Base-by-base conservation (phyloP, 2,329 filamentous ascomycete species). In the Trichoderma pleuroti region DNA sequence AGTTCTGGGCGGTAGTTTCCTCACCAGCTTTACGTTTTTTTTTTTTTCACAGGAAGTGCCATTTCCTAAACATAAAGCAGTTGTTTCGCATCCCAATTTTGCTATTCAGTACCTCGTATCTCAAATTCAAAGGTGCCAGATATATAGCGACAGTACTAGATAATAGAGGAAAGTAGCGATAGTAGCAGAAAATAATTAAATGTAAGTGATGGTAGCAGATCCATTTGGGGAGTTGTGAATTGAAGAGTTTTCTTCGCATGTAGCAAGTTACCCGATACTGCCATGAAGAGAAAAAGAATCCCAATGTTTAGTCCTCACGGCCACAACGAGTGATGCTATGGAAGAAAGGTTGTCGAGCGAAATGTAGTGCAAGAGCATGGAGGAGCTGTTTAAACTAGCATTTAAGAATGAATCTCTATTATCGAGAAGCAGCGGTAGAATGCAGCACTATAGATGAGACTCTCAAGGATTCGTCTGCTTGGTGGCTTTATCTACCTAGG, bases 81-180 rank as follows among this genome's bases (percentile, higher is more conserved):
- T 16, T 18, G 4, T 2, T 10, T 0, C 18, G 0, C 1, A 4
- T 42, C 16, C 8, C 0, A 42, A n/a, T 0, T 10, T 42, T 42
- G 39, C 7, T 42, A 39, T 39, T 16, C 3, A 18, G 16, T 9
- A 18, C 18, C 16, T 7, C 16, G 18, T 0, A 39, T 39, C 36
- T 39, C 36, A 39, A 18, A 18, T 9, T 7, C 18, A 8, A 42
- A 42, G 7, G 18, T 42, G 18, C 16, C 16, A 28, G 5, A 28
- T 5, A 28, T 39, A 16, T 39, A 39, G 36, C 9, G 36, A 18
- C 9, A 18, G 36, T 42, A 8, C 16, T 16, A 42, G 39, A 42
- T n/a, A n/a, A 16, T 10, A n/a, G 26, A 28, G 5, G 26, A 28
- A 5, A 28, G 26, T 28, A 28, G 26, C 26, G 26, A 28, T 28